Base-by-base conservation (phyloP, 2,329 filamentous ascomycete genomes). In the Penicillium sp. region DNA sequence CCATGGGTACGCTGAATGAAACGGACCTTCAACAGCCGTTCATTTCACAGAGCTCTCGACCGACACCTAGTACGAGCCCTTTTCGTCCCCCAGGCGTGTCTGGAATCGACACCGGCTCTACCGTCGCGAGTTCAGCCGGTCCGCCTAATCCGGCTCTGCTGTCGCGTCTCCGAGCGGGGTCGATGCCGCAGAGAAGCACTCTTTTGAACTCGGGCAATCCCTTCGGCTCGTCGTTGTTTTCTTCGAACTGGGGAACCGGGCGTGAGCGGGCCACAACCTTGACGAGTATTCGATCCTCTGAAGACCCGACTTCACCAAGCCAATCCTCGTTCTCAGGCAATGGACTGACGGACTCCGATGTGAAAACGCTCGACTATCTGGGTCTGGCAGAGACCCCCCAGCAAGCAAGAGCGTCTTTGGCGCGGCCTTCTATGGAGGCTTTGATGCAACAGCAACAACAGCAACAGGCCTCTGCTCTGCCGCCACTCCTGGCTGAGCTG, bases 301-400 rank as follows among this genome's bases (percentile, higher is more conserved):
- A 96, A 57, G 86, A 84, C 1, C 87, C 86, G 2, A 84, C 83
- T 47, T 96, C 90, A 10, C 90, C 90, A 1, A 79, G 85, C 10
- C 84, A 89, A 55, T 93, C 87, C 6, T 80, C 85, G 1, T 90
- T 90, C 59, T 93, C 87, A 8, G 80, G 82, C 50, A 88, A 95
- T 56, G 88, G 86, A 18, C 77, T 82, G 30, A 83, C 80, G 12
- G 90, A 96, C 57, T 85, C 81, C 18, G 89, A 95, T 60, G 87
- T 95, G 51, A 84, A 86, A 57, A 98, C 92, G 2, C 70, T 98
- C 52, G 92, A 98, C 63, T 98, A 98, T 59, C 78, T 98, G 43
- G 92, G 92, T 32, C 76, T 98, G 33, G 90, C 89, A 20, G 92
- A 96, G 64, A 94, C 88, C 11, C 90, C 92, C 13, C 87, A 94